These are phyloP conservation scores for Polyplosphaeria fusca DNA, from an alignment of 495 filamentous ascomycete species.

Conservation along the genomic window DNA sequence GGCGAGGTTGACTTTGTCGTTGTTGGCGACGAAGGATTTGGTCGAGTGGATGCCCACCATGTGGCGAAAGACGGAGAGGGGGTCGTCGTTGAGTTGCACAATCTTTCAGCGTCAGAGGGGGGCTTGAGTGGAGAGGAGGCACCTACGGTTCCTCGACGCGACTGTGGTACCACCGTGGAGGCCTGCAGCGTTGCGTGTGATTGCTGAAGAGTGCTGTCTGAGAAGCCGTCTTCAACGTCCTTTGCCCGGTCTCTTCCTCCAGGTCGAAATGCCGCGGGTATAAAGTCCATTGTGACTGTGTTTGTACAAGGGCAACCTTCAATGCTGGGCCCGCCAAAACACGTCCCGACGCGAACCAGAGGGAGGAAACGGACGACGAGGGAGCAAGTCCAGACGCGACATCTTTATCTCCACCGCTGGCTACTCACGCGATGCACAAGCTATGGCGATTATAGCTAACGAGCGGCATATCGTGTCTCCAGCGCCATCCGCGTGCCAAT, in stretches of 20 bases:
- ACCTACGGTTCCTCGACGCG: neutral
- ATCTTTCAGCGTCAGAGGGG: neutral
- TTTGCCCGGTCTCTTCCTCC: constrained; percentile 4
- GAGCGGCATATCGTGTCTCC: no score
- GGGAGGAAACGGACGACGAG: no score
- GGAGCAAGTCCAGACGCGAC: no score
- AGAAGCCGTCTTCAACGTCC: constrained; percentile 11
- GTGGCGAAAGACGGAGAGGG: constrained; percentile 15
- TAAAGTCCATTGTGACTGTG: constrained; percentile 9
- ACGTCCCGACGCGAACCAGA: no score
- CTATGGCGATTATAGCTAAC: no score
- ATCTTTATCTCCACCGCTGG: no score
- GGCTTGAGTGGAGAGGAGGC: no score
- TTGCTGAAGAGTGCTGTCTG: constrained; percentile 2
- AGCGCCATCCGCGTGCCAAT: no score
- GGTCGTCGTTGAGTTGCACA: constrained; percentile 1
- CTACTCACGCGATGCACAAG: no score
- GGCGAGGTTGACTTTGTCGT: neutral
- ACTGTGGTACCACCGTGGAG: no score
- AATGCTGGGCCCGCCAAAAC: no score
- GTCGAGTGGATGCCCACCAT: constrained; percentile 24
- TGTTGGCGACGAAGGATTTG: neutral
- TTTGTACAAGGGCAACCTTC: no score
- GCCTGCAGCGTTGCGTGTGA: neutral
- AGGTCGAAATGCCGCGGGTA: constrained; percentile 4